phyloP scores from a whole-genome alignment of 164 flowering plant genomes.

The Amborella trichopoda region DNA sequence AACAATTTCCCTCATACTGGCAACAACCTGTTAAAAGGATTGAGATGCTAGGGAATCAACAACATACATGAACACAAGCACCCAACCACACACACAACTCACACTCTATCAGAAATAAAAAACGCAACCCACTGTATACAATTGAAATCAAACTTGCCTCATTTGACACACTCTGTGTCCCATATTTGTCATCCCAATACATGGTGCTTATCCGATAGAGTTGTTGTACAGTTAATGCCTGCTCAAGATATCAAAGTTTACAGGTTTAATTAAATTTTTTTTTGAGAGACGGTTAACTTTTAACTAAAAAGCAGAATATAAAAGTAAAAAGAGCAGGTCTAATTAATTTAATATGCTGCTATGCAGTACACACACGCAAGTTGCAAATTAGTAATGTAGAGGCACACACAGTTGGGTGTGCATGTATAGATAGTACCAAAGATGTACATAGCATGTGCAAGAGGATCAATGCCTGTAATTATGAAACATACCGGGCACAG shows the following conservation, averaged over 20 bases:
- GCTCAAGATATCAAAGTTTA: slow-evolving; percentile 9
- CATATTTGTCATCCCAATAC: slow-evolving; percentile 99
- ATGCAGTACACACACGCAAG: too few relatives aligned
- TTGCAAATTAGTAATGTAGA: too few relatives aligned
- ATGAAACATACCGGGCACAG: slow-evolving; percentile 74
- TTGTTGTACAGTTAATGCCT: slow-evolving; percentile 86
- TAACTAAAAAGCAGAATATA: not conserved
- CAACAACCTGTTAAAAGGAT: slow-evolving; percentile 74
- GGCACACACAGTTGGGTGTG: too few relatives aligned
- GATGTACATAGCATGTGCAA: not conserved
- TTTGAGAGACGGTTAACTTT: too few relatives aligned
- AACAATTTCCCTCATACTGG: slow-evolving; percentile 77
- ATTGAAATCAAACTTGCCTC: slow-evolving; percentile 42
- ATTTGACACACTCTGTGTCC: slow-evolving; percentile 92
- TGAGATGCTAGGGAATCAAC: too few relatives aligned
- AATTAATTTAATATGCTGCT: not conserved
- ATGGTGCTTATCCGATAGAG: slow-evolving; percentile 93
- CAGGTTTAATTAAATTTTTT: too few relatives aligned
- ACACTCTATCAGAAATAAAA: too few relatives aligned
- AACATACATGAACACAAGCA: too few relatives aligned
- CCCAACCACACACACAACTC: not conserved
- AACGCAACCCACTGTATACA: not conserved
- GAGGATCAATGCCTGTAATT: not conserved
- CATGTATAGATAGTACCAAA: too few relatives aligned
- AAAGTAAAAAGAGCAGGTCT: not conserved